Evolutionary conservation across 495 filamentous ascomycete species (phyloP).

Genomic region (Copromyces sp.): DNA sequence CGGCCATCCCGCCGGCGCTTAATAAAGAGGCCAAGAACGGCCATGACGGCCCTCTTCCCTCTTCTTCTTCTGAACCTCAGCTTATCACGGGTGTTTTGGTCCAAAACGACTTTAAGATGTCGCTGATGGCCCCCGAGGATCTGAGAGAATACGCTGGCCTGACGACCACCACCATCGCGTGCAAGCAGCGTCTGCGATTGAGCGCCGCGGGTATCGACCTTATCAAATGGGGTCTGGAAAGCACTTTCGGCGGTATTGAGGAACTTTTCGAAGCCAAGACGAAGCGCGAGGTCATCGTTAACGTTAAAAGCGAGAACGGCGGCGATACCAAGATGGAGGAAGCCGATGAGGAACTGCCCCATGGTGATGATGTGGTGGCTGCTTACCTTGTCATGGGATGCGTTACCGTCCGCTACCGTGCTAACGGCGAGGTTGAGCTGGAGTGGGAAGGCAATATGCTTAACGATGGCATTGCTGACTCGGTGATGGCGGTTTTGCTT

Average conservation of each 20-base stretch:
- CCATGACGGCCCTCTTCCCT: not conserved
- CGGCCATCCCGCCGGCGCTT: conserved; percentile 59
- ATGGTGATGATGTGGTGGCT: conserved; percentile 32
- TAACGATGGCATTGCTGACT: conserved; percentile 94
- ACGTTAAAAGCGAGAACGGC: conserved; percentile 37
- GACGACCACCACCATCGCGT: conserved; percentile 84
- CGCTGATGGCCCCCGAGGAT: conserved; percentile 92
- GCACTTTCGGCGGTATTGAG: conserved; percentile 81
- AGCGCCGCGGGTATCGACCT: conserved; percentile 82
- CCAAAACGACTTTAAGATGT: conserved; percentile 93
- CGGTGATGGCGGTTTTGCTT: conserved; percentile 82
- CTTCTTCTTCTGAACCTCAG: conserved; percentile 23
- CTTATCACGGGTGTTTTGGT: conserved; percentile 85
- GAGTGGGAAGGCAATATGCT: conserved; percentile 98
- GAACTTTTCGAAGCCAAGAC: conserved; percentile 43
- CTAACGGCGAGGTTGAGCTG: conserved; percentile 68
- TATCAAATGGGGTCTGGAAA: conserved; percentile 87
- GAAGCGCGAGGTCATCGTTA: conserved; percentile 32
- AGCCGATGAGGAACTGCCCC: conserved; percentile 47
- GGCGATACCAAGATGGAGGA: conserved; percentile 44
- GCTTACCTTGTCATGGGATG: conserved; percentile 85
- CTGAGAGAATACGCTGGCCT: conserved; percentile 90
- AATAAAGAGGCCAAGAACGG: conserved; percentile 15
- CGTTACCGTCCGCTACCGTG: conserved; percentile 60
- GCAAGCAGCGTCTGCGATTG: conserved; percentile 77